Evolutionary conservation across 345 rosid species (phyloP).

Genomic region (Sapria himalayana): DNA sequence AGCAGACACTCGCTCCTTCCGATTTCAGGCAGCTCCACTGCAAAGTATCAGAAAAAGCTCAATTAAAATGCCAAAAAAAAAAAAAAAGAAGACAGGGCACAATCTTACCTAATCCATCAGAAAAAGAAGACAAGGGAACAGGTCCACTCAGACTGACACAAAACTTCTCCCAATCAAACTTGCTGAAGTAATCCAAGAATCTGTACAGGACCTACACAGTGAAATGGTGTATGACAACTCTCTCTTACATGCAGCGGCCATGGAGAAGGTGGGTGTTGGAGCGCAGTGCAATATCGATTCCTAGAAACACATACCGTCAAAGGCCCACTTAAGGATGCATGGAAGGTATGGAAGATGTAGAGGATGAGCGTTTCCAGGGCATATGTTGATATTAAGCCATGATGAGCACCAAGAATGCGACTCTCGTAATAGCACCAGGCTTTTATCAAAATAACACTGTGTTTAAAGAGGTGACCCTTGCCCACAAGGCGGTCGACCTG

Average conservation of each 20-base stretch:
- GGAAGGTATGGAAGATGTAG: slow-evolving; percentile 50
- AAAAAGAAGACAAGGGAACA: slow-evolving; percentile 32
- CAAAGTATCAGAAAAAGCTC: slow-evolving; percentile 3
- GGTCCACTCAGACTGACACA: slow-evolving; percentile 46
- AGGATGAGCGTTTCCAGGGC: slow-evolving; percentile 65
- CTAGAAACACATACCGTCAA: slow-evolving; percentile 31
- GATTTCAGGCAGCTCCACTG: slow-evolving; percentile 18
- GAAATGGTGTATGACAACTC: slow-evolving; percentile 1
- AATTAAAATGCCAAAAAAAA: background rate
- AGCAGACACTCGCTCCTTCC: slow-evolving; percentile 27
- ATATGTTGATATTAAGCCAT: slow-evolving; percentile 68
- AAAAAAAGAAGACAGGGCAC: too few relatives aligned
- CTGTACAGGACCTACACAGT: slow-evolving; percentile 35
- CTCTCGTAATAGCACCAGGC: slow-evolving; percentile 97
- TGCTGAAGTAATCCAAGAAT: slow-evolving; percentile 62
- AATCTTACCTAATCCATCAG: slow-evolving; percentile 31
- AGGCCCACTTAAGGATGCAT: slow-evolving; percentile 49
- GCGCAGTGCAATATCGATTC: background rate
- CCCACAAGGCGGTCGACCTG: slow-evolving; percentile 55
- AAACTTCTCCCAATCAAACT: slow-evolving; percentile 60
- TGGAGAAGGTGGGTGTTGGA: too few relatives aligned
- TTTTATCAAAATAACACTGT: slow-evolving; percentile 53
- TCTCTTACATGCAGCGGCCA: background rate
- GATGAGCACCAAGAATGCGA: slow-evolving; percentile 76
- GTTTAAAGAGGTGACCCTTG: slow-evolving; percentile 69